Base-by-base conservation (phyloP, 768 basidiomycete genomes). In the Mycena venus region DNA sequence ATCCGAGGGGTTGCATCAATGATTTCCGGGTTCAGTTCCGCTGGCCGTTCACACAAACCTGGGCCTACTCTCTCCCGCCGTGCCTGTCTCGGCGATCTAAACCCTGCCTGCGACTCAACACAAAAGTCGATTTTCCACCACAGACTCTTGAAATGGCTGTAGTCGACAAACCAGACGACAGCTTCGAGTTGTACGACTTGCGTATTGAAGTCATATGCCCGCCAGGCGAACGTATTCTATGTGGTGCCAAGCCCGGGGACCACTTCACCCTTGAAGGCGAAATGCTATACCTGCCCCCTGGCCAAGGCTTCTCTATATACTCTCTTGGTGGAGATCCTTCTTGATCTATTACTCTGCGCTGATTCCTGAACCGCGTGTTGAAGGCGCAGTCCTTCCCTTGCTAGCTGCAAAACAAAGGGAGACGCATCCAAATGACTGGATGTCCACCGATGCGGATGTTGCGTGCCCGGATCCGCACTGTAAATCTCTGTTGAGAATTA, bases 401-500 rank as follows among this genome's bases (percentile, higher is more conserved):
- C 84, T 93, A 10, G 90, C 92, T 11, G 92, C 92, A 21, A 93
- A 93, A 78, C 92, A 94, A 71, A 87, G 92, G 6, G 81, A 81
- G 17, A 89, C 88, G 3, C 82, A 91, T 64, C 77, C 83, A 1
- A 87, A 90, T 73, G 92, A 93, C 79, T 93, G 93, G 91, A 93
- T 94, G 89, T 83, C 90, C 7, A 91, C 91, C 1, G 92, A 93
- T 72, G 87, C 86, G 0, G 89, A 91, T 75, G 81, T 93, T 32
- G 92, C 91, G 0, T 93, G 92, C 76, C 93, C 91, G 0, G 92
- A 93, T 79, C 92, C 92, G 2, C 82, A 91, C 68, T 93, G 93
- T 81, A 87, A 85, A 53, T 92, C 91, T 5, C 83, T 85, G 14
- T 76, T 92, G 80, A 87, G 81, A 75, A 90, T 93, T 23, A 81